phyloP scores from a whole-genome alignment of 2,329 filamentous ascomycete species.

The Biscogniauxia sp. region DNA sequence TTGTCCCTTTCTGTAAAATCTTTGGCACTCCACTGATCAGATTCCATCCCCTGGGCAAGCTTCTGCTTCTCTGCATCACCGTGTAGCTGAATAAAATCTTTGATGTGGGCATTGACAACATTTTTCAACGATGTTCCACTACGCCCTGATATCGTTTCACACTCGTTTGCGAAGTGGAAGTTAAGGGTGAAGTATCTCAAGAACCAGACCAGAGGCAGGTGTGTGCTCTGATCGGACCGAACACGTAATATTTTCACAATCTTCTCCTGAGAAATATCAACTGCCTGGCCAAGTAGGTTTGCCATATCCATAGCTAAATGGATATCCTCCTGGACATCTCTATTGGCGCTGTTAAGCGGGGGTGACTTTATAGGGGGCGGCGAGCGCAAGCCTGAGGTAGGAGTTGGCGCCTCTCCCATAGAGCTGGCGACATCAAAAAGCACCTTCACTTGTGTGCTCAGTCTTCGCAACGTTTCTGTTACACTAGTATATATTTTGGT shows the following conservation, averaged over 20 bases:
- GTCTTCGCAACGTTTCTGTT: constrained; percentile 78
- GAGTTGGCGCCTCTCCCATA: constrained; percentile 45
- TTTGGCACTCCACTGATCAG: constrained; percentile 74
- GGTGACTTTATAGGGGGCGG: constrained; percentile 49
- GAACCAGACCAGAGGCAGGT: constrained; percentile 67
- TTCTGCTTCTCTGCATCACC: constrained; percentile 71
- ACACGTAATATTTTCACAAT: constrained; percentile 75
- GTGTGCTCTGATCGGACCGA: constrained; percentile 69
- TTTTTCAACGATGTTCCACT: constrained; percentile 74
- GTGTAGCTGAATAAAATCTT: constrained; percentile 71
- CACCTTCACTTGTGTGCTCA: constrained; percentile 90
- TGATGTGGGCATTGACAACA: constrained; percentile 78
- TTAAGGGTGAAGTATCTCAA: constrained; percentile 81
- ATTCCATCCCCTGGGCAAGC: constrained; percentile 74
- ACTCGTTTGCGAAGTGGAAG: constrained; percentile 80
- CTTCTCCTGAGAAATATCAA: constrained; percentile 77
- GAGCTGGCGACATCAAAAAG: constrained; percentile 90
- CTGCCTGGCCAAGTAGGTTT: constrained; percentile 74
- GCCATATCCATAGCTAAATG: constrained; percentile 75
- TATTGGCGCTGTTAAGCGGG: constrained; percentile 47
- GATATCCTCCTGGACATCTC: constrained; percentile 66
- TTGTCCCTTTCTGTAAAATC: constrained; percentile 68
- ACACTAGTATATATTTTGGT: constrained; percentile 81
- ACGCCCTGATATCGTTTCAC: constrained; percentile 78
- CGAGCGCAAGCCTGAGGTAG: constrained; percentile 41